Percentiles rank a stretch among this genome's conserved stretches.
Conservation (phyloP, 2,329 filamentous ascomycete genomes). For the Hysterium pulicare region DNA sequence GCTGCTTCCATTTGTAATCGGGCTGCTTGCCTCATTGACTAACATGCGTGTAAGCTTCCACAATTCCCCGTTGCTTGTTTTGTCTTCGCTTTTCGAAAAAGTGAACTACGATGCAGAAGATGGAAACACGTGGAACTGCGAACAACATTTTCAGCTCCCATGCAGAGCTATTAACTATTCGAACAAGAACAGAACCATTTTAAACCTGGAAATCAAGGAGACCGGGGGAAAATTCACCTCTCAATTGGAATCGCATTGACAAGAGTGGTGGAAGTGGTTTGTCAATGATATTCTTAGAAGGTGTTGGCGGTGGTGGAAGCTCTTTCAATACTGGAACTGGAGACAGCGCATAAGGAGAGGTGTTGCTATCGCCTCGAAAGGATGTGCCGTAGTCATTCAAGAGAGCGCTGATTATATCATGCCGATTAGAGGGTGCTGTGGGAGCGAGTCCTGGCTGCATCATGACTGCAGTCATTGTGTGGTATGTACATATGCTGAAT, state of each 20-base stretch:
- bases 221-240: too few relatives aligned
- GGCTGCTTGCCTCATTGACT: slow-evolving; percentile 19
- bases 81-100: too few relatives aligned
- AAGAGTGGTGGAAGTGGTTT: slow-evolving; percentile 27
- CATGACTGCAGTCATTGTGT: slow-evolving; percentile 26
- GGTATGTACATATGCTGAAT: background rate
- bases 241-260: slow-evolving; percentile 28
- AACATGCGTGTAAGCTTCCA: slow-evolving; percentile 6
- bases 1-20: slow-evolving; percentile 13
- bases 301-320: slow-evolving; percentile 21
- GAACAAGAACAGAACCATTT: too few relatives aligned
- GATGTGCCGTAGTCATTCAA: slow-evolving; percentile 36
- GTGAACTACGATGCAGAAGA: background rate
- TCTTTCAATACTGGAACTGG: slow-evolving; percentile 9
- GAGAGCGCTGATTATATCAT: slow-evolving; percentile 38
- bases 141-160: too few relatives aligned
- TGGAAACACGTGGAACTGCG: too few relatives aligned
- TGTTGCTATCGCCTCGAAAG: slow-evolving; percentile 17
- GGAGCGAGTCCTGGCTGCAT: slow-evolving; percentile 19
- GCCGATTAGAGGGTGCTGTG: slow-evolving; percentile 27
- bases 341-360: slow-evolving; percentile 20
- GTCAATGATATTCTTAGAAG: slow-evolving; percentile 25
- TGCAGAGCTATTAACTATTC: too few relatives aligned
- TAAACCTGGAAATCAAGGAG: too few relatives aligned
- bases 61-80: background rate